Evolutionary conservation across 768 basidiomycete species (phyloP).

Genomic region (Leccinum disarticulatum): DNA sequence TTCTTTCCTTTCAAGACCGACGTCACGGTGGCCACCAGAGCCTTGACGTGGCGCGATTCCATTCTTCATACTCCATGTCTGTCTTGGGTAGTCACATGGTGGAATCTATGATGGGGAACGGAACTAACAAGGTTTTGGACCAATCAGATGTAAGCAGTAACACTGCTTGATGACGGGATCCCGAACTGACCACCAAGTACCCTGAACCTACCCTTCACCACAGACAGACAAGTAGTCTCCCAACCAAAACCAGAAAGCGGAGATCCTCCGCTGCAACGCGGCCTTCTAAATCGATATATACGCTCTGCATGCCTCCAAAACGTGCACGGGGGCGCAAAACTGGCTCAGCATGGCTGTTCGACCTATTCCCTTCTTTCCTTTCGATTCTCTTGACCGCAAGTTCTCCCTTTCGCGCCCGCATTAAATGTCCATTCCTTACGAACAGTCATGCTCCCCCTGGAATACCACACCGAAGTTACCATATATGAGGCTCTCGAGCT

Average conservation of each 20-base stretch:
- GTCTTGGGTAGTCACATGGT: constrained; percentile 3
- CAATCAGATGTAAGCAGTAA: constrained; percentile 18
- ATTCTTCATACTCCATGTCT: constrained; percentile 14
- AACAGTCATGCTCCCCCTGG: constrained; percentile 12
- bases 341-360: constrained; percentile 9
- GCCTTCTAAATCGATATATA: constrained; percentile 22
- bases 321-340: constrained; percentile 24
- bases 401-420: constrained; percentile 1
- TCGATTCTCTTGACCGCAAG: background rate
- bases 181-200: constrained; percentile 7
- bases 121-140: constrained; percentile 6
- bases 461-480: constrained; percentile 7
- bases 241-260: constrained; percentile 26
- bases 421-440: constrained; percentile 23
- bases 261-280: constrained; percentile 27
- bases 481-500: constrained; percentile 25
- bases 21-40: background rate
- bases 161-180: constrained; percentile 3
- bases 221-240: constrained; percentile 12
- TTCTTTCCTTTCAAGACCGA: background rate
- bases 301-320: constrained; percentile 26
- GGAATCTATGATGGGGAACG: constrained; percentile 3
- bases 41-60: constrained; percentile 1
- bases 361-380: constrained; percentile 1
- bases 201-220: constrained; percentile 13